Conservation (phyloP, 2,329 filamentous ascomycete species). For the Aspergillus fijiensis region DNA sequence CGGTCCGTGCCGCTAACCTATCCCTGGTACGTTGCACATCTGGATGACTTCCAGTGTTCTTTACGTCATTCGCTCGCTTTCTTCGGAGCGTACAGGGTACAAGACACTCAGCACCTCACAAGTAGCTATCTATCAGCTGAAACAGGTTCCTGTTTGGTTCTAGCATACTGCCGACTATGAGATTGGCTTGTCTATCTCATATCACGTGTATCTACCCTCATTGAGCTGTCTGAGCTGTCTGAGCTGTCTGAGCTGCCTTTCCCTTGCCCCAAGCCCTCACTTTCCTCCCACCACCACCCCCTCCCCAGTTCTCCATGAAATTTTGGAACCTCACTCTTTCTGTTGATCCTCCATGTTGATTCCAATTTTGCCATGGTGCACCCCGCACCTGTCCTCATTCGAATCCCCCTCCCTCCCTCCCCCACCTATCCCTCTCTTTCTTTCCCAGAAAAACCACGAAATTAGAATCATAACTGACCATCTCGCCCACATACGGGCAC, state of each 20-base stretch:
- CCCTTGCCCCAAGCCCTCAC: not conserved
- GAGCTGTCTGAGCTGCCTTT: not conserved
- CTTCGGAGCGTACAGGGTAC: not conserved
- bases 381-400: not conserved
- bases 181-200: not conserved
- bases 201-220: not conserved
- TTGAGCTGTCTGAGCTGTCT: not conserved
- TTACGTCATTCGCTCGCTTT: not conserved
- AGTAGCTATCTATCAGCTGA: not conserved
- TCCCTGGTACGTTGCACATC: slow-evolving; percentile 32
- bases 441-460: not conserved
- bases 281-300: not conserved
- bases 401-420: not conserved
- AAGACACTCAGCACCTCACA: not conserved
- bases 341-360: not conserved
- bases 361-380: not conserved
- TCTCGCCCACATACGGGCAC: not conserved
- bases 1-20: slow-evolving; percentile 67
- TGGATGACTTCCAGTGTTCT: not conserved
- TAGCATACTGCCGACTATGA: not conserved
- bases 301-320: not conserved
- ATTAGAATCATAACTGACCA: not conserved
- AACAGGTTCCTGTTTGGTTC: not conserved
- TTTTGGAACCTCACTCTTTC: not conserved
- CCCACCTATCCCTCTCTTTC: not conserved